Evolutionary conservation across 768 basidiomycete species (phyloP).

Genomic region (Rhizopogon vulgaris): DNA sequence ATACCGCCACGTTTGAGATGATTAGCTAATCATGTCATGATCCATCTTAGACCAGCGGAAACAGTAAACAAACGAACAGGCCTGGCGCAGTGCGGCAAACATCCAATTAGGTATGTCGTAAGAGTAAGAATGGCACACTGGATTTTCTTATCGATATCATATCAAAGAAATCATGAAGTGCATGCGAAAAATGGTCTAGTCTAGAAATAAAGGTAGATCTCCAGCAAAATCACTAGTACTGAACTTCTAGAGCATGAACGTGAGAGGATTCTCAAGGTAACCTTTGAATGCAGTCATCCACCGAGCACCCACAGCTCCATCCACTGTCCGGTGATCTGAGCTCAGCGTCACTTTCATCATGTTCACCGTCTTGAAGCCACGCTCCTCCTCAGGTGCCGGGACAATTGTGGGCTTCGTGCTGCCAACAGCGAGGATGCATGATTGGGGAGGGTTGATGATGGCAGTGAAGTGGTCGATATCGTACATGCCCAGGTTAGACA

Average conservation of each 20-base stretch:
- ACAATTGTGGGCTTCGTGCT: conserved; percentile 81
- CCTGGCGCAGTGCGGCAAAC: no score
- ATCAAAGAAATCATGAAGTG: neutral
- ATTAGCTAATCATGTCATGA: conserved; percentile 31
- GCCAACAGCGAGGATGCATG: conserved; percentile 95
- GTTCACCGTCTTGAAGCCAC: conserved; percentile 89
- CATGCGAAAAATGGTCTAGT: neutral
- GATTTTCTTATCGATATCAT: no score
- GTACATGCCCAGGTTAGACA: conserved; percentile 99
- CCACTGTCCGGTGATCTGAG: conserved; percentile 92
- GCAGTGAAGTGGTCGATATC: conserved; percentile 95
- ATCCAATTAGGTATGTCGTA: no score
- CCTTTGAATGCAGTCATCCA: conserved; percentile 94
- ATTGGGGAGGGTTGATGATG: conserved; percentile 98
- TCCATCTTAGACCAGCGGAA: no score
- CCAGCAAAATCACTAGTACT: neutral
- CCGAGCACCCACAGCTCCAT: conserved; percentile 90
- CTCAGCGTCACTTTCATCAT: conserved; percentile 96
- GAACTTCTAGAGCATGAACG: conserved; percentile 80
- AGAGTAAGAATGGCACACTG: no score
- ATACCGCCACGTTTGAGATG: no score
- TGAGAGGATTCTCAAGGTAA: conserved; percentile 93
- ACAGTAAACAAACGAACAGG: no score
- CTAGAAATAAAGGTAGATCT: neutral
- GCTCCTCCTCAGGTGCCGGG: conserved; percentile 83